Conservation (phyloP, 768 basidiomycete genomes). For the Candolleomyces eurysporus region DNA sequence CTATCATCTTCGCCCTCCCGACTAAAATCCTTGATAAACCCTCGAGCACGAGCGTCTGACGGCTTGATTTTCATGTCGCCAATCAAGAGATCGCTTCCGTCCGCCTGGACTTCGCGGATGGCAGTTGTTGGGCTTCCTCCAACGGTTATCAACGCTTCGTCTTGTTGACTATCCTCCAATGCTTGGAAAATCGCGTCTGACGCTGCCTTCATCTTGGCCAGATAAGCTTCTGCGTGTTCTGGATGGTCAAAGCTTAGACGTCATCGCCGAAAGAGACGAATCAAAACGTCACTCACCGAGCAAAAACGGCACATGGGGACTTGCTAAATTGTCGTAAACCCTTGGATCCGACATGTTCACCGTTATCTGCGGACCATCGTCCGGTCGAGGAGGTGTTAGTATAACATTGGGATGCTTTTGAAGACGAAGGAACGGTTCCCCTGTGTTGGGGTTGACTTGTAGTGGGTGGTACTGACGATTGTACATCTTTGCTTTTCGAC, state of each 20-base stretch:
- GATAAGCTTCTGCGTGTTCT: conserved; percentile 36
- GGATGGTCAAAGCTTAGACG: not conserved
- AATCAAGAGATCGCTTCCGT: conserved; percentile 55
- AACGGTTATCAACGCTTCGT: conserved; percentile 30
- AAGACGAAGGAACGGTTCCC: conserved; percentile 51
- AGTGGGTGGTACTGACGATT: conserved; percentile 19
- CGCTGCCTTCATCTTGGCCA: conserved; percentile 21
- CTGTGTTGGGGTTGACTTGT: conserved; percentile 30
- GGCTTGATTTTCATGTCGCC: conserved; percentile 44
- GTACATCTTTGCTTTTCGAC: not conserved
- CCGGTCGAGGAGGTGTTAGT: conserved; percentile 54
- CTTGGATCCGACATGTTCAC: conserved; percentile 48
- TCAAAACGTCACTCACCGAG: conserved; percentile 20
- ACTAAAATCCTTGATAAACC: too few relatives aligned
- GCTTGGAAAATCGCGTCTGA: conserved; percentile 31
- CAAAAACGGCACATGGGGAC: conserved; percentile 55
- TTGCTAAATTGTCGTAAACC: conserved; percentile 43
- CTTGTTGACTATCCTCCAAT: conserved; percentile 22
- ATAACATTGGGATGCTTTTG: conserved; percentile 51
- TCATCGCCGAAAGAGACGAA: not conserved
- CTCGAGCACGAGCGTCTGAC: conserved; percentile 7
- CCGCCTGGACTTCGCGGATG: conserved; percentile 53
- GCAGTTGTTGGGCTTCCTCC: conserved; percentile 46
- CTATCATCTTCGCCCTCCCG: not conserved
- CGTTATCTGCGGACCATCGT: conserved; percentile 37